phyloP scores from a whole-genome alignment of 148 eudicot genomes.

The Persicaria tinctoria region DNA sequence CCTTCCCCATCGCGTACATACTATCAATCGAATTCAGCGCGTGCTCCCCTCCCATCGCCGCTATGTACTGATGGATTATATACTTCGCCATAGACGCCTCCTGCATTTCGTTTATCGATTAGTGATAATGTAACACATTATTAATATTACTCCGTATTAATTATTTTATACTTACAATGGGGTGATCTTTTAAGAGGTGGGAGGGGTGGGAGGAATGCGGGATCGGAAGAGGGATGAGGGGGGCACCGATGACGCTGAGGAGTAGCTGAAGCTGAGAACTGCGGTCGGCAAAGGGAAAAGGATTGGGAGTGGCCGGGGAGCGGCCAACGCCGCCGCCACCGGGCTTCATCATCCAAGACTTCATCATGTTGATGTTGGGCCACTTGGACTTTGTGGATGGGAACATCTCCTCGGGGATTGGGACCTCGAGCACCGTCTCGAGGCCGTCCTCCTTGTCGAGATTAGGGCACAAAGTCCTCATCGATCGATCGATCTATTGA shows the following conservation, averaged over 20 bases:
- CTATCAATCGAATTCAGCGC: constrained; percentile 70
- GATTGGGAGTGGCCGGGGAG: constrained; percentile 20
- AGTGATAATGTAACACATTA: neutral
- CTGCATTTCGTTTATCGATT: constrained; percentile 20
- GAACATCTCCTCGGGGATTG: constrained; percentile 81
- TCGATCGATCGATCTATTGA: constrained; percentile 3
- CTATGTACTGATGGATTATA: constrained; percentile 88
- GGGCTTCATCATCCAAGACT: constrained; percentile 36
- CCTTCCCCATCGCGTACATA: constrained; percentile 91
- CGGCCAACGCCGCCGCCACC: constrained; percentile 15
- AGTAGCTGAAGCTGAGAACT: constrained; percentile 66
- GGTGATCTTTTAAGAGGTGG: constrained; percentile 49
- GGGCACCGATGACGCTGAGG: constrained; percentile 83
- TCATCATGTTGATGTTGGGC: constrained; percentile 51
- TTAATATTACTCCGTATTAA: neutral
- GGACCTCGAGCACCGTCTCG: constrained; percentile 86
- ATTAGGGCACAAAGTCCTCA: constrained; percentile 87
- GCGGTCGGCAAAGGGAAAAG: constrained; percentile 16
- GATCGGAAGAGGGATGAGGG: constrained; percentile 70
- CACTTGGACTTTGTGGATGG: constrained; percentile 26
- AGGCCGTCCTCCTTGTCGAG: constrained; percentile 72
- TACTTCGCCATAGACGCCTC: constrained; percentile 92
- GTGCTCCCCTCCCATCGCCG: constrained; percentile 79
- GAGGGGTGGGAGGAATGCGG: constrained; percentile 20
- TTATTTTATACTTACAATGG: constrained; percentile 48